Evolutionary conservation across 345 rosid species (phyloP), one percentile per base, ranked within the genome.

Genomic region (Salix koriyanagi): DNA sequence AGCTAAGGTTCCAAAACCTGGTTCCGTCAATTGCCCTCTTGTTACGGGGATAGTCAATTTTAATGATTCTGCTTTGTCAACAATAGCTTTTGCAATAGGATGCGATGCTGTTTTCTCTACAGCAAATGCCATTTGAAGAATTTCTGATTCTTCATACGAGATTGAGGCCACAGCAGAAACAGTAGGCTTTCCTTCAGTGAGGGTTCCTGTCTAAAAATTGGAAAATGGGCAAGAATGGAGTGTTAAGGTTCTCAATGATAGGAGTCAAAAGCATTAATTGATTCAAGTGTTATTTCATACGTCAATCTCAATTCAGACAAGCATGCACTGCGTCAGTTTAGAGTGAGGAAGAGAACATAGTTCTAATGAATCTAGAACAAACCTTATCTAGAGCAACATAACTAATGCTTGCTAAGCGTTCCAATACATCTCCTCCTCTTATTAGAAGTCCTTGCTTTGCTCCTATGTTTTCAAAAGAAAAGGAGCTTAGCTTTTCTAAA

Each of bases 351-450:
- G 50, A 71, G 34, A 48, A 48, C 48, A 72, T 26, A 37, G 28
- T 58, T 34, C 30, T 15, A 48, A 28, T 58, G 7, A 56, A n/a
- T 67, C 34, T 65, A 75, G 65, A 56, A 70, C 34, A 84, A 58
- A 95, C 98, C 97, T 95, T 95, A 84, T 95, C 99, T 48, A 93
- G 82, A 84, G 98, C 99, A 67, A 93, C 76, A 86, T 83, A 84
- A 80, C 91, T 88, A 67, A 91, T 77, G 79, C 88, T 83, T 58
- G 99, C 94, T 81, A 95, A 84, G 65, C 94, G 97, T 87, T 95
- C 98, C 72, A 93, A 87, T 79, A 90, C 97, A 86, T 93, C 97
- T 76, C 97, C 98, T 81, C 99, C 99, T 87, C 99, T 89, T 81
- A 95, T 89, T 76, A 95, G 91, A 85, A 91, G 94, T 76, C 99